A percentile compares a stretch with the other conserved stretches of the same genome.
Evolutionary conservation across 768 basidiomycete species (phyloP).

Genomic region (Nidula microcarpa): DNA sequence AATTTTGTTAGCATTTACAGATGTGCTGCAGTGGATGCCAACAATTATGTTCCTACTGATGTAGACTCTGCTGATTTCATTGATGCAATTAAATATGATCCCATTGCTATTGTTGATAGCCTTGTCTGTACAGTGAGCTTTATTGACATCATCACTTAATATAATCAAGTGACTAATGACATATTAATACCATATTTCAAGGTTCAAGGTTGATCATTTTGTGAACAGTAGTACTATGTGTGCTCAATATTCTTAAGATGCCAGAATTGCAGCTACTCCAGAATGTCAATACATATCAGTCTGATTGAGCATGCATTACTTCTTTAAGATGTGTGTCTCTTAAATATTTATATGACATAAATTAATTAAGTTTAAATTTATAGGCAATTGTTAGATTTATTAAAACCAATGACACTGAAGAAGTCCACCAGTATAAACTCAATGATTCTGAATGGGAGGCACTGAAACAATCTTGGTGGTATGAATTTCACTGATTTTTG

Average conservation of each 20-base stretch:
- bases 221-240: not conserved
- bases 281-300: conserved; percentile 18
- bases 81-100: not conserved
- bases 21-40: not conserved
- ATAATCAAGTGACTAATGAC: not conserved
- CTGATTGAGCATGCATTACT: conserved; percentile 19
- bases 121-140: not conserved
- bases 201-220: not conserved
- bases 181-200: not conserved
- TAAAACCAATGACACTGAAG: not conserved
- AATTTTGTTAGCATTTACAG: not conserved
- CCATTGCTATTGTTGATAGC: not conserved
- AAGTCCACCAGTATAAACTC: not conserved
- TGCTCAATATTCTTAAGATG: not conserved
- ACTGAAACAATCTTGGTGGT: not conserved
- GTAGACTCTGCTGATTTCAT: not conserved
- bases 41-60: not conserved
- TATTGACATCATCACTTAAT: not conserved
- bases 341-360: not conserved
- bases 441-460: not conserved
- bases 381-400: not conserved
- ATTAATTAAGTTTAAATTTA: not conserved
- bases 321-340: conserved; percentile 12
- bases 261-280: conserved; percentile 17
- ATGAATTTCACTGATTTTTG: too few relatives aligned